Percentiles rank a stretch among this genome's conserved stretches.
phyloP scores from a whole-genome alignment of 129 eudicot species.

The Escallonia herrerae region DNA sequence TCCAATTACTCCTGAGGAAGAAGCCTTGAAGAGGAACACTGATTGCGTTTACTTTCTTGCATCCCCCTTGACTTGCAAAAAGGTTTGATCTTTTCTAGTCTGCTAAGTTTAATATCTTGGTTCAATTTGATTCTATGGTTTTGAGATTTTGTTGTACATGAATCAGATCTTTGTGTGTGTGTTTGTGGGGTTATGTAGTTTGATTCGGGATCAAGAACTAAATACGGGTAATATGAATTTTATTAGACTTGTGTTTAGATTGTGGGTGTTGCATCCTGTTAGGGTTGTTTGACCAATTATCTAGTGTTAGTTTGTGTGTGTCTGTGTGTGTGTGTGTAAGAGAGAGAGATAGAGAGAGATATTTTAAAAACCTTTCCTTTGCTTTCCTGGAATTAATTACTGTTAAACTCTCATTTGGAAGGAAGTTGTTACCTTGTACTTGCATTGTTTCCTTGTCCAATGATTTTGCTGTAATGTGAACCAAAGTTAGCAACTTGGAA shows the following conservation, averaged over 20 bases:
- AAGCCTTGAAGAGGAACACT: constrained; percentile 71
- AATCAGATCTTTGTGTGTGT: neutral
- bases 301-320: no score
- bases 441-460: no score
- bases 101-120: constrained; percentile 3
- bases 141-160: neutral
- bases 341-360: neutral
- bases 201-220: constrained; percentile 8
- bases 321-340: neutral
- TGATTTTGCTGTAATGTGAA: no score
- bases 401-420: no score
- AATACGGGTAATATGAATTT: neutral
- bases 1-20: constrained; percentile 47
- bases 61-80: constrained; percentile 94
- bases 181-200: neutral
- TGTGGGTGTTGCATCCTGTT: neutral
- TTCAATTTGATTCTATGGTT: constrained; percentile 8
- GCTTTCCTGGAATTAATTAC: no score
- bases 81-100: constrained; percentile 30
- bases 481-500: no score
- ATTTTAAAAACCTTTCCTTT: no score
- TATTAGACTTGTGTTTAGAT: neutral
- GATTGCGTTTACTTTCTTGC: constrained; percentile 97
- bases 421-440: no score
- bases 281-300: neutral